These are phyloP conservation scores for Sarocladium brachiariae DNA, from an alignment of 2,329 filamentous ascomycete genomes.

Conservation along the genomic window DNA sequence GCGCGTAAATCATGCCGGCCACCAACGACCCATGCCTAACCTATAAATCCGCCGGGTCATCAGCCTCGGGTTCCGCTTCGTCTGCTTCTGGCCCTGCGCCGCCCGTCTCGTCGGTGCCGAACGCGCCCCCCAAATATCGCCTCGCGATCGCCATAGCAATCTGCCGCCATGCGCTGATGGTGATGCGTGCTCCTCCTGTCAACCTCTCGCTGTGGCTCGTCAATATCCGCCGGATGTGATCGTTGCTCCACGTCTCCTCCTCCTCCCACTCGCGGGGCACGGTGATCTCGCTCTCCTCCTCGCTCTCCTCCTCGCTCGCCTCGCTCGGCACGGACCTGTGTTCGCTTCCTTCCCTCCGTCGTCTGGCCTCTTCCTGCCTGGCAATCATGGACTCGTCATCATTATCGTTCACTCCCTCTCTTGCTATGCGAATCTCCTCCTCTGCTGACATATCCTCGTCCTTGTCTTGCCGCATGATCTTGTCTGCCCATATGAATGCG, in stretches of 20 bases:
- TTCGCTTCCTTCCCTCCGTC: too few relatives aligned
- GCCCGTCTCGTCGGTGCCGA: neutral
- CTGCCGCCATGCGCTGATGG: neutral
- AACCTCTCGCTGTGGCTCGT: neutral
- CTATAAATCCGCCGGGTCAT: conserved; percentile 8
- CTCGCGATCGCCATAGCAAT: conserved; percentile 10
- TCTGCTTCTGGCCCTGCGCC: neutral
- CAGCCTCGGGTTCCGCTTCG: neutral
- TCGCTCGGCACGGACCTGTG: neutral
- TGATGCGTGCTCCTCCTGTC: neutral
- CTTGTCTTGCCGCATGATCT: neutral
- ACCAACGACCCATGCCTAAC: conserved; percentile 9
- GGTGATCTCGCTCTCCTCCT: neutral
- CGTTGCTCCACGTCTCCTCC: neutral
- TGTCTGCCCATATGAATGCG: neutral
- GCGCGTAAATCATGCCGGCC: conserved; percentile 12
- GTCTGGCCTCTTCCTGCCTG: neutral
- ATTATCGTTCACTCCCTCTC: neutral
- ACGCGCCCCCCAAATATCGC: conserved; percentile 8
- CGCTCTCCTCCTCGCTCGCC: neutral
- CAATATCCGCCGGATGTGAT: neutral
- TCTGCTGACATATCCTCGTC: neutral
- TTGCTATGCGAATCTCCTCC: neutral
- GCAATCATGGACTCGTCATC: neutral
- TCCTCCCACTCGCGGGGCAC: neutral